Conservation (phyloP, 2,329 filamentous ascomycete genomes). For the Fusarium musae region DNA sequence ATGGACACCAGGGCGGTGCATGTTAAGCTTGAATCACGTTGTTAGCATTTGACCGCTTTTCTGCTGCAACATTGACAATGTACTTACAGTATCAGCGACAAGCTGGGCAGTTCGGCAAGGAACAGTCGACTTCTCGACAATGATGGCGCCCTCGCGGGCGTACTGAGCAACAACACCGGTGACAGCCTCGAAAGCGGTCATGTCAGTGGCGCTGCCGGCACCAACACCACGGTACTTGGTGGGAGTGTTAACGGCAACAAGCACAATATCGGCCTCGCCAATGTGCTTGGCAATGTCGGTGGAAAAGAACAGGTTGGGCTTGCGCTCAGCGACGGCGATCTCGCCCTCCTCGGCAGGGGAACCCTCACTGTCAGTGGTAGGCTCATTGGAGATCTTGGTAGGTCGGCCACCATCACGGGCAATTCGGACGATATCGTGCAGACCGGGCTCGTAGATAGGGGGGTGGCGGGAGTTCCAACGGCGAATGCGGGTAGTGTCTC, state of each 20-base stretch:
- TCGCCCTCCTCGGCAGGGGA: slow-evolving; percentile 48
- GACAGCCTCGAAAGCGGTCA: slow-evolving; percentile 77
- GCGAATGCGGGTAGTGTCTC: slow-evolving; percentile 71
- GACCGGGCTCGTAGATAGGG: slow-evolving; percentile 80
- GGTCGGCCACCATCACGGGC: slow-evolving; percentile 68
- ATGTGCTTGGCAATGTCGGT: slow-evolving; percentile 72
- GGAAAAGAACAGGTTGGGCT: slow-evolving; percentile 78
- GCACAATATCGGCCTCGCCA: slow-evolving; percentile 75
- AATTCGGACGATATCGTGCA: slow-evolving; percentile 74
- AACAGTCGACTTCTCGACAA: slow-evolving; percentile 86
- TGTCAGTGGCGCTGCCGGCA: slow-evolving; percentile 76
- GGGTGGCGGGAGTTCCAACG: slow-evolving; percentile 79
- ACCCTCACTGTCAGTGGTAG: slow-evolving; percentile 46
- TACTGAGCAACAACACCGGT: slow-evolving; percentile 73
- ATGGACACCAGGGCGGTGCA: slow-evolving; percentile 69
- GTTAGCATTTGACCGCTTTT: slow-evolving; percentile 9
- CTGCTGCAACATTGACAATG: background rate
- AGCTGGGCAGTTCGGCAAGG: slow-evolving; percentile 79
- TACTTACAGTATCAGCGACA: slow-evolving; percentile 72
- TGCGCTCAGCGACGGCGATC: slow-evolving; percentile 55
- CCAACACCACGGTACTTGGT: slow-evolving; percentile 78
- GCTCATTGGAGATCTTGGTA: slow-evolving; percentile 54
- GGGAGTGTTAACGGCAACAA: slow-evolving; percentile 83
- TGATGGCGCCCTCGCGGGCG: slow-evolving; percentile 74
- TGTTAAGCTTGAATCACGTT: slow-evolving; percentile 57